Evolutionary conservation across 2,329 filamentous ascomycete genomes (phyloP).

Genomic region (Ceratocystis huliohia): DNA sequence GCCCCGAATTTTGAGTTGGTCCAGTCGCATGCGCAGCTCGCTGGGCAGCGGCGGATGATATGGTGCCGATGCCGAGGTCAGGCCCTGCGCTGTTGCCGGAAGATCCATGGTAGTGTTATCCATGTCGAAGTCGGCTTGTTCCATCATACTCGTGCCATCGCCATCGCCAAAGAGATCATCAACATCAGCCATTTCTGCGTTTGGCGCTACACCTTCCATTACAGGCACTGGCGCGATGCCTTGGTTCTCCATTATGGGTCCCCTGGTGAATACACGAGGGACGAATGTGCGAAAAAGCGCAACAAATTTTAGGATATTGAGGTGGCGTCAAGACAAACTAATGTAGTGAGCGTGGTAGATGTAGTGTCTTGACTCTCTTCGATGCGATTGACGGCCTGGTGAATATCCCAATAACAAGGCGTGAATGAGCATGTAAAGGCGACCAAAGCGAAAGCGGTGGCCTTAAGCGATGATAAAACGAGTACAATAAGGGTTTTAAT

Average conservation of each 20-base stretch:
- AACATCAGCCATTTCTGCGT: slow-evolving; percentile 47
- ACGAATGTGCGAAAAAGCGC: neutral
- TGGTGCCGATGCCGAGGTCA: slow-evolving; percentile 26
- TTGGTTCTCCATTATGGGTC: slow-evolving; percentile 1
- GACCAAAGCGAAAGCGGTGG: neutral
- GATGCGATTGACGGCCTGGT: too few relatives aligned
- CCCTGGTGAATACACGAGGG: neutral
- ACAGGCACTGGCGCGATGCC: slow-evolving; percentile 19
- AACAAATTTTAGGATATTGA: neutral
- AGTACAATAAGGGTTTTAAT: neutral
- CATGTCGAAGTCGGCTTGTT: slow-evolving; percentile 17
- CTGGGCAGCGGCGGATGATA: slow-evolving; percentile 41
- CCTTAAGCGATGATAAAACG: neutral
- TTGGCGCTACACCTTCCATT: slow-evolving; percentile 26
- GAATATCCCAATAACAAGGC: too few relatives aligned
- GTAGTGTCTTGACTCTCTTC: too few relatives aligned
- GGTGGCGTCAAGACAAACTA: neutral
- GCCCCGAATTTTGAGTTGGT: slow-evolving; percentile 61
- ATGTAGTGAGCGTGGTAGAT: too few relatives aligned
- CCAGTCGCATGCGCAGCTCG: slow-evolving; percentile 58
- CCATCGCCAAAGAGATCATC: slow-evolving; percentile 63
- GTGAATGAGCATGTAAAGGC: neutral
- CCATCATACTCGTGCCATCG: slow-evolving; percentile 7
- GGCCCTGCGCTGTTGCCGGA: slow-evolving; percentile 23
- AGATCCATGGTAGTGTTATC: slow-evolving; percentile 45